Base-by-base conservation (phyloP, 1,139 yeast species). In the Geotrichum cucujoidarum region DNA sequence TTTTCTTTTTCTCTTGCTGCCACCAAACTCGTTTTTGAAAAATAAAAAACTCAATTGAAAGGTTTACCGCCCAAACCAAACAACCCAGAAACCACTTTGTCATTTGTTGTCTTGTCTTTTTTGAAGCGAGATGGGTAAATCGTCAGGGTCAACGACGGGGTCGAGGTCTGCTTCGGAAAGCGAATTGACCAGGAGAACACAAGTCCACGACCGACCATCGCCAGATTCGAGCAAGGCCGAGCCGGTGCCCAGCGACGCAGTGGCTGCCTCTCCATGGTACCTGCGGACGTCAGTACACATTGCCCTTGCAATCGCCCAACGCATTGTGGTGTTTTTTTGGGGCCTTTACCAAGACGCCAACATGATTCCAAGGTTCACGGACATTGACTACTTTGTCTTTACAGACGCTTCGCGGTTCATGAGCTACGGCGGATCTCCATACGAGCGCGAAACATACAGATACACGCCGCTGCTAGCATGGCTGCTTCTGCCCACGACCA, bases 401-500 rank as follows among this genome's bases (percentile, higher is more conserved):
- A 80, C 95, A 1, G 97, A 92, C 67, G 97, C 97, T 4, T 80
- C 97, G 1, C 66, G 72, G 39, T 88, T 76, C 60, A 86, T 88
- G n/a, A 69, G 31, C 14, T 25, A 37, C 2, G 84, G 85, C 0
- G 61, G 60, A 18, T 82, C 95, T 0, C 98, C 98, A 1, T 92
- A 86, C 61, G 61, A 66, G 17, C 71, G 98, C 56, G 96, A 84
- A 51, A 92, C 98, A 0, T 92, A 92, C 61, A 69, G 98, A 41
- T 92, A 92, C 61, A 90, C 98, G 0, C 98, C 98, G 7, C 63
- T 92, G 35, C 69, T 92, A 36, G 82, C 97, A 4, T 87, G 95
- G 95, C 55, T 87, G 43, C 66, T 92, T 43, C 62, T 80, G 1
- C 97, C 97, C 0, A 83, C 81, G 17, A 66, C 73, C 38, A 71